Percentiles rank a stretch among this genome's conserved stretches.
Conservation (phyloP, 2,329 filamentous ascomycete species). For the Trichoderma arundinaceum region DNA sequence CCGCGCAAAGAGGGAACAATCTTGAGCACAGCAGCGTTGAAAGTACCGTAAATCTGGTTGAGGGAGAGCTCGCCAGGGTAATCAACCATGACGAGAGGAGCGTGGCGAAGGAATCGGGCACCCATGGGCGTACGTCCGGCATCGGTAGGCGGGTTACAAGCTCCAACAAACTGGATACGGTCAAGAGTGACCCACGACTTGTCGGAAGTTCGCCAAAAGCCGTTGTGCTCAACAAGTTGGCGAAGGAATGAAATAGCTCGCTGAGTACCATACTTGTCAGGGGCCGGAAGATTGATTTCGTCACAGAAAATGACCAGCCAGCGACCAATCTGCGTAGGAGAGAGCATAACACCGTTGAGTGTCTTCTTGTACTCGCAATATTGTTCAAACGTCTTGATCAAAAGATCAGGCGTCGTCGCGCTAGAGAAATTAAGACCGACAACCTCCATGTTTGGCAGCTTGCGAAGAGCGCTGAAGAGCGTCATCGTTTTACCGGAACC, state of each 20-base stretch:
- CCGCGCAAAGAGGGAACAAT: slow-evolving; percentile 94
- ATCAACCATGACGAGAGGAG: slow-evolving; percentile 99
- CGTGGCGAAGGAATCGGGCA: slow-evolving; percentile 90
- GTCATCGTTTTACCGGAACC: slow-evolving; percentile 99
- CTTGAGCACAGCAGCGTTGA: slow-evolving; percentile 95
- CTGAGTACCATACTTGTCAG: slow-evolving; percentile 97
- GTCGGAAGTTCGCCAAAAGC: slow-evolving; percentile 97
- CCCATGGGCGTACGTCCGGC: slow-evolving; percentile 95
- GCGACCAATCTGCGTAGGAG: slow-evolving; percentile 92
- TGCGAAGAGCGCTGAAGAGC: slow-evolving; percentile 93
- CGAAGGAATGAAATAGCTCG: slow-evolving; percentile 96
- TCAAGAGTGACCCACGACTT: slow-evolving; percentile 98
- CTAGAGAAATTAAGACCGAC: slow-evolving; percentile 99
- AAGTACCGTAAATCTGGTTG: slow-evolving; percentile 97
- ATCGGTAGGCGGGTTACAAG: slow-evolving; percentile 97
- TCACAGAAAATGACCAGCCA: slow-evolving; percentile 99
- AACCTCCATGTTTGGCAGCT: slow-evolving; percentile 98
- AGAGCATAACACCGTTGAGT: slow-evolving; percentile 91
- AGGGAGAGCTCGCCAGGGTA: slow-evolving; percentile 96
- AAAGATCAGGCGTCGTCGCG: slow-evolving; percentile 93
- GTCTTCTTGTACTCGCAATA: slow-evolving; percentile 99
- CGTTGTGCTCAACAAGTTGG: slow-evolving; percentile 97
- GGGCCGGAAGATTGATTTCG: slow-evolving; percentile 97
- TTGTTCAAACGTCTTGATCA: slow-evolving; percentile 99
- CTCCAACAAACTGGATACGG: slow-evolving; percentile 97